Evolutionary conservation across 345 rosid species (phyloP), one percentile per base, ranked within the genome.

Genomic region (Syzygium jambos): DNA sequence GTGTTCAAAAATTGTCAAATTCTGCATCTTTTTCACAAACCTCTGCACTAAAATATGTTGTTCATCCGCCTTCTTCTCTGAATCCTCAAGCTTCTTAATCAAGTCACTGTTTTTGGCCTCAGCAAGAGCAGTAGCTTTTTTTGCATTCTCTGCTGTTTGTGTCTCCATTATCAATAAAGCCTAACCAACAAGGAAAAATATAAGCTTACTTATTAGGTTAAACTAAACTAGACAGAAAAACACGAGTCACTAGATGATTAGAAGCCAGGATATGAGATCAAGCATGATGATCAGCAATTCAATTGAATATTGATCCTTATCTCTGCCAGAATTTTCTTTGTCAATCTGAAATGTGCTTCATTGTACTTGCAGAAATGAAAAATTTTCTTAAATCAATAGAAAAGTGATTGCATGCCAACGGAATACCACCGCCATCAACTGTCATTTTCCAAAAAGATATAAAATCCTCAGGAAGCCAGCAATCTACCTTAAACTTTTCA

Each of bases 1-100:
- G 49, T 23, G 51, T 29, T 86, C 52, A 34, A 86, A 56, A 57
- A 87, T n/a, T 52, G 11, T 46, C 4, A 1, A 78, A 87, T 78
- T 86, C 68, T 61, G 73, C n/a, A 54, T 56, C 84, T 86, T 85
- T 59, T 85, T 87, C 86, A 93, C 94, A 90, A 90, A 96, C 99
- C 99, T 98, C 90, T 95, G 96, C 56, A 93, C 91, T 82, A 95
- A 94, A 88, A 94, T 98, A 90, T 93, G 98, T 93, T 94, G 95
- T 84, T 94, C 92, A 55, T 95, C 96, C 49, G 87, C 92, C 93
- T 93, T 95, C 90, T 91, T 93, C 89, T 90, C 95, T 85, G 96
- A 89, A 89, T 93, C 94, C 87, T 91, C 93, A 86, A 97, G 95
- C 89, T 95, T 96, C 93, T 93, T 93, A 84, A 87, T 87, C 88